A percentile compares a stretch with the other conserved stretches of the same genome.
Conservation (phyloP, 768 basidiomycete species). For the Rhizopogon sp. region DNA sequence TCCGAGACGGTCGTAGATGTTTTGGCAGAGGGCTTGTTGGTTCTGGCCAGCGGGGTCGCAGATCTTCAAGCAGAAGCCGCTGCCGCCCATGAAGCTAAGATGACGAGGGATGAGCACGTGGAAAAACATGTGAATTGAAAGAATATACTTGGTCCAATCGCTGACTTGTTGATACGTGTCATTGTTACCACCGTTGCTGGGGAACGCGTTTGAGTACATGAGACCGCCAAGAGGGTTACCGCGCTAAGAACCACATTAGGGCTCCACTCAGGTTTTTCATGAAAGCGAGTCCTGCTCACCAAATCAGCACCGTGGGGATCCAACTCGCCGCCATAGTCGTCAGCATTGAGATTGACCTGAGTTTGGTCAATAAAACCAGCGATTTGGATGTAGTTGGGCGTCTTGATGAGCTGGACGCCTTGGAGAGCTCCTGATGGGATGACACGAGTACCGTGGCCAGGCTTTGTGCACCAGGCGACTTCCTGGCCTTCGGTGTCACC, state of each 20-base stretch:
- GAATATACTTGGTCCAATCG: conserved; percentile 67
- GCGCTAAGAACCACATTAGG: conserved; percentile 33
- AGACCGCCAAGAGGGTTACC: conserved; percentile 72
- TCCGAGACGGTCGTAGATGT: conserved; percentile 74
- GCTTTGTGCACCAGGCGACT: conserved; percentile 77
- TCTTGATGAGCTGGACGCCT: conserved; percentile 61
- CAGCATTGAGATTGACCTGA: conserved; percentile 42
- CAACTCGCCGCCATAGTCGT: conserved; percentile 66
- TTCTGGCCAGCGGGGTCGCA: conserved; percentile 58
- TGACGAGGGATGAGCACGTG: conserved; percentile 7
- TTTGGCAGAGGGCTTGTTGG: conserved; percentile 54
- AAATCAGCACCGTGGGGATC: conserved; percentile 67
- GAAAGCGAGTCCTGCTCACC: conserved; percentile 21
- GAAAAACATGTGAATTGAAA: neutral
- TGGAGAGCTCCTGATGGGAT: conserved; percentile 62
- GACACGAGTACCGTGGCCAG: conserved; percentile 63
- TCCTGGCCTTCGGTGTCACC: conserved; percentile 64
- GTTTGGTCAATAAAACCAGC: conserved; percentile 62
- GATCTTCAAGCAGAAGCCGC: conserved; percentile 63
- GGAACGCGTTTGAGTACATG: conserved; percentile 53
- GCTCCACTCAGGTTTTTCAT: conserved; percentile 28
- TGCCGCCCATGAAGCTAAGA: conserved; percentile 66
- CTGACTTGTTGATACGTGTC: conserved; percentile 46
- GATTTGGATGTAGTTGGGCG: conserved; percentile 55
- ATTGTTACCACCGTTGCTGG: conserved; percentile 33